phyloP scores from a whole-genome alignment of 164 flowering plant species.

The Dillenia turbinata region DNA sequence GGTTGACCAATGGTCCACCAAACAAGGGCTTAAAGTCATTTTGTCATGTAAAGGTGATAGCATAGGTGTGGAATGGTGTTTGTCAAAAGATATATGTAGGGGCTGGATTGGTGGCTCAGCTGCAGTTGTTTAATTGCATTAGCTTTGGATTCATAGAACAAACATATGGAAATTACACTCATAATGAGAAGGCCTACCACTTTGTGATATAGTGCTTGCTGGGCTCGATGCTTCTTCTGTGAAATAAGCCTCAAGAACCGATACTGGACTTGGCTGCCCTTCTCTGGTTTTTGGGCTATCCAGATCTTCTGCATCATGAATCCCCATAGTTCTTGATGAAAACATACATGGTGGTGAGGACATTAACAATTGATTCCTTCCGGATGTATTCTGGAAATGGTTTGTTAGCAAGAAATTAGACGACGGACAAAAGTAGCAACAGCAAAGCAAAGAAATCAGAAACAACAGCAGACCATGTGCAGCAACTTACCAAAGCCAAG shows the following conservation, averaged over 20 bases:
- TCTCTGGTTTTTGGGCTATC: slow-evolving; percentile 26
- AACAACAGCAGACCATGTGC: background rate
- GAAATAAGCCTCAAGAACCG: slow-evolving; percentile 76
- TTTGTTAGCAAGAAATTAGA: background rate
- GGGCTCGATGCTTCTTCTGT: slow-evolving; percentile 66
- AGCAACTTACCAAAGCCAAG: slow-evolving; percentile 31
- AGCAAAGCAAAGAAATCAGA: background rate
- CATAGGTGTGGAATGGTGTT: slow-evolving; percentile 21
- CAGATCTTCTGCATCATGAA: slow-evolving; percentile 24
- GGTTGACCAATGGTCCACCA: slow-evolving; percentile 34
- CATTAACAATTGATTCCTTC: slow-evolving; percentile 18
- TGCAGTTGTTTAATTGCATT: slow-evolving; percentile 20
- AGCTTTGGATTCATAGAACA: background rate
- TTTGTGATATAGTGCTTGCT: slow-evolving; percentile 22
- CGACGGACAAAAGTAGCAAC: slow-evolving; percentile 1
- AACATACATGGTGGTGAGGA: slow-evolving; percentile 24
- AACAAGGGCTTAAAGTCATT: slow-evolving; percentile 19
- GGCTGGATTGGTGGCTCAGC: slow-evolving; percentile 51
- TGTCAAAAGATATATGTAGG: slow-evolving; percentile 54
- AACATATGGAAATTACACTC: background rate
- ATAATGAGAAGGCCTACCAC: slow-evolving; percentile 38
- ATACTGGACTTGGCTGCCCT: slow-evolving; percentile 78
- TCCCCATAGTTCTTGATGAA: slow-evolving; percentile 26
- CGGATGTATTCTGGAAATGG: slow-evolving; percentile 31
- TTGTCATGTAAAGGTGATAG: slow-evolving; percentile 14